Percentiles rank a stretch among this genome's conserved stretches.
Conservation (phyloP, 257 asterid species). For the Solanum sejunctum region DNA sequence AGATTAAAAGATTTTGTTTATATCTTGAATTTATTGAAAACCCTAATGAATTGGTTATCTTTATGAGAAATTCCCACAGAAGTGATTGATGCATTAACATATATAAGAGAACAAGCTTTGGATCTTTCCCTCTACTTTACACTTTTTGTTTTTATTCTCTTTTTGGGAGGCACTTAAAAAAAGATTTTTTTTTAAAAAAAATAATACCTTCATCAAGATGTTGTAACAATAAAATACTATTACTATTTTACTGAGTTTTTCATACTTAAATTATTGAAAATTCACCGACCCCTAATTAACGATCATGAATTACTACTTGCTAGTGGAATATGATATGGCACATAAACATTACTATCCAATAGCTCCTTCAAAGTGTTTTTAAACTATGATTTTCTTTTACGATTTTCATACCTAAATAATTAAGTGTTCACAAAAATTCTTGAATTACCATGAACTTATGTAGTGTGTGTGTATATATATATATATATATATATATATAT, state of each 20-base stretch:
- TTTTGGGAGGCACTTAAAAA: background rate
- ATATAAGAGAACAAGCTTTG: background rate
- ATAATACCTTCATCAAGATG: background rate
- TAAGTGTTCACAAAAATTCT: too few relatives aligned
- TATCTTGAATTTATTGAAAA: background rate
- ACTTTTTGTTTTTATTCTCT: background rate
- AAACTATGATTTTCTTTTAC: background rate
- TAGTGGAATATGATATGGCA: too few relatives aligned
- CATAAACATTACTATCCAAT: too few relatives aligned
- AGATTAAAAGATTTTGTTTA: background rate
- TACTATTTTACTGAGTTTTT: too few relatives aligned
- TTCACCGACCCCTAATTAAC: too few relatives aligned
- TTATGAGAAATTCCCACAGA: background rate
- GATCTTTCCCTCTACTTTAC: background rate
- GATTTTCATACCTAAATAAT: background rate
- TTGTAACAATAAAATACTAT: background rate
- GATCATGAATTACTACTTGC: too few relatives aligned
- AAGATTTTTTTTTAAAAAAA: background rate
- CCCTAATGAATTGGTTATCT: background rate
- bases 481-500: too few relatives aligned
- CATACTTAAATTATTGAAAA: too few relatives aligned
- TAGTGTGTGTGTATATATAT: too few relatives aligned
- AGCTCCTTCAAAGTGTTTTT: too few relatives aligned
- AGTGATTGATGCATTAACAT: background rate
- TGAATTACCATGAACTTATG: too few relatives aligned